These are phyloP conservation scores for Hericium alpestre DNA, from an alignment of 768 basidiomycete genomes.

Conservation along the genomic window DNA sequence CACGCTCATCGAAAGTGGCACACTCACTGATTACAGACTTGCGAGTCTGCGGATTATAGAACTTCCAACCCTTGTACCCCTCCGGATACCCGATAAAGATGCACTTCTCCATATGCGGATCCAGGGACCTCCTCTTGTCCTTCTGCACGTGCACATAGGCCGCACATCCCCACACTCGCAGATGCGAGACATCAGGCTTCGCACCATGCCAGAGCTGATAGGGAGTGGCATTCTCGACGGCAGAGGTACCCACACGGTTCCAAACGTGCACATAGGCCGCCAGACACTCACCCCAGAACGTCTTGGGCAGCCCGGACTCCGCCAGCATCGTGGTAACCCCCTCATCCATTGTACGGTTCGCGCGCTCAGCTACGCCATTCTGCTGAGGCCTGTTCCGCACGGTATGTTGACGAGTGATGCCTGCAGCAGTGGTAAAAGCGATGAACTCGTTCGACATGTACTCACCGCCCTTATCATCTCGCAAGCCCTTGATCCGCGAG, in stretches of 20 bases:
- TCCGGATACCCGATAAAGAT: too few relatives aligned
- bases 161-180: slow-evolving; percentile 26
- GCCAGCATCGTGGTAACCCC: too few relatives aligned
- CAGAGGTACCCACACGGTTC: slow-evolving; percentile 14
- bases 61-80: too few relatives aligned
- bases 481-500: slow-evolving; percentile 15
- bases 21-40: slow-evolving; percentile 5
- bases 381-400: slow-evolving; percentile 19
- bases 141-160: slow-evolving; percentile 32
- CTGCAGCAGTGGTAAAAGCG: slow-evolving; percentile 8
- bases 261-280: slow-evolving; percentile 14
- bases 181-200: slow-evolving; percentile 21
- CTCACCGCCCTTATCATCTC: slow-evolving; percentile 19
- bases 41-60: slow-evolving; percentile 16
- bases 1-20: slow-evolving; percentile 12
- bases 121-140: too few relatives aligned
- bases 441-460: too few relatives aligned
- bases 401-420: slow-evolving; percentile 16
- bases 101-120: too few relatives aligned
- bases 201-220: slow-evolving; percentile 15
- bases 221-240: slow-evolving; percentile 14
- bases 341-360: slow-evolving; percentile 28
- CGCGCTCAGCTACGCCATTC: slow-evolving; percentile 33
- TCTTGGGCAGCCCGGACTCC: too few relatives aligned
- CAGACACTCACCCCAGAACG: slow-evolving; percentile 16